Percentiles rank a stretch among this genome's conserved stretches.
These are phyloP conservation scores for Cucurbita maxima DNA, from an alignment of 306 rosid species.

Conservation along the genomic window DNA sequence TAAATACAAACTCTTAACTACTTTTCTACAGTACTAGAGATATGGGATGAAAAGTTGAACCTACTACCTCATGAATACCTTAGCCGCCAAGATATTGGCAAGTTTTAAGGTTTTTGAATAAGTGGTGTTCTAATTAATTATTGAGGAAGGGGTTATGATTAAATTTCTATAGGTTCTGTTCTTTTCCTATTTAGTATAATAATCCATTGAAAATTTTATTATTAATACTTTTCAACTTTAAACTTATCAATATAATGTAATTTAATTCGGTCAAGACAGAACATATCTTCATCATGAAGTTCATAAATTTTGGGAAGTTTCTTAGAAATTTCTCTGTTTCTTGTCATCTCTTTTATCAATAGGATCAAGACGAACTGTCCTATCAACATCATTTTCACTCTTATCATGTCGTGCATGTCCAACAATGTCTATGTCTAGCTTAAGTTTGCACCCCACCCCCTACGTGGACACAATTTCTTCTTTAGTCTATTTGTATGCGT, in stretches of 20 bases:
- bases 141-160: neutral
- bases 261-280: neutral
- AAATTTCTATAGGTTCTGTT: neutral
- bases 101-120: no score
- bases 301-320: neutral
- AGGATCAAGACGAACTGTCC: neutral
- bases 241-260: neutral
- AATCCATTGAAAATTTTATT: neutral
- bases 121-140: no score
- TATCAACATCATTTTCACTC: neutral
- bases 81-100: no score
- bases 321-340: neutral
- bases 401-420: neutral
- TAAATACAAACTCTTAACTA: no score
- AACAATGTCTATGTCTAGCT: neutral
- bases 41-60: no score
- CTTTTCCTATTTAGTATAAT: neutral
- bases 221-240: neutral
- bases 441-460: neutral
- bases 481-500: neutral
- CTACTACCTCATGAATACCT: no score
- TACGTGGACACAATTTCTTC: neutral
- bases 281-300: neutral
- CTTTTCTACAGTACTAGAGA: no score
- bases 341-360: neutral